Evolutionary conservation across 75 land plant genomes (phyloP), one percentile per base, ranked within the genome.

Genomic region (Isoetes taiwanensis): DNA sequence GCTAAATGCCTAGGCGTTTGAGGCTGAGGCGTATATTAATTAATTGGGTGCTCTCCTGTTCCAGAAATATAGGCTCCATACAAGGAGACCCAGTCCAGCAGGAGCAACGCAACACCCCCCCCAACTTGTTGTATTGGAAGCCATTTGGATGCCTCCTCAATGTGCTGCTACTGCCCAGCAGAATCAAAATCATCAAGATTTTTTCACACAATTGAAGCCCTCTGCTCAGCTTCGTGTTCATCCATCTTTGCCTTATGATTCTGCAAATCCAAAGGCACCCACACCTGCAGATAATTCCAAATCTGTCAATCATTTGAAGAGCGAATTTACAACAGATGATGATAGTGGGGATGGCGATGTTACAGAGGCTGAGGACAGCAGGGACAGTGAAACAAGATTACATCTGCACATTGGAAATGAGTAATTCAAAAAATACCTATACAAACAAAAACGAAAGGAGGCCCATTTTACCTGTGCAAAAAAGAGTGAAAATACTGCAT

Each of bases 31-130:
- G 8, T 26, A 20, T 34, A n/a, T 24, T 34, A 27, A 48, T 40
- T 63, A 38, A 25, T 56, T 33, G 29, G 27, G n/a, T n/a, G n/a
- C n/a, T n/a, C n/a, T n/a, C n/a, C n/a, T n/a, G 23, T 34, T 66
- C 6, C 68, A 77, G 80, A 77, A 77, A 61, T 77, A 69, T 41
- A 16, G 80, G 37, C 59, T 77, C 30, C 80, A 77, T 10, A 73
- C 75, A 2, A 35, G 75, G 59, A 72, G 71, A 40, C 0, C 30
- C 8, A 41, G 54, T 27, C n/a, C 63, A 14, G 2, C 75, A 2
- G 10, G 57, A 25, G n/a, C 37, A 8, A 32, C 71, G 8, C 27
- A 41, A 30, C 33, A 12, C 20, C 31, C 20, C 27, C 59, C 50
- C 28, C 75, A 31, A 43, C n/a, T 61, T 26, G 66, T 69, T 3